Percentiles rank a stretch among this genome's conserved stretches.
phyloP scores from a whole-genome alignment of 129 eudicot species.

The Solidago caesia region DNA sequence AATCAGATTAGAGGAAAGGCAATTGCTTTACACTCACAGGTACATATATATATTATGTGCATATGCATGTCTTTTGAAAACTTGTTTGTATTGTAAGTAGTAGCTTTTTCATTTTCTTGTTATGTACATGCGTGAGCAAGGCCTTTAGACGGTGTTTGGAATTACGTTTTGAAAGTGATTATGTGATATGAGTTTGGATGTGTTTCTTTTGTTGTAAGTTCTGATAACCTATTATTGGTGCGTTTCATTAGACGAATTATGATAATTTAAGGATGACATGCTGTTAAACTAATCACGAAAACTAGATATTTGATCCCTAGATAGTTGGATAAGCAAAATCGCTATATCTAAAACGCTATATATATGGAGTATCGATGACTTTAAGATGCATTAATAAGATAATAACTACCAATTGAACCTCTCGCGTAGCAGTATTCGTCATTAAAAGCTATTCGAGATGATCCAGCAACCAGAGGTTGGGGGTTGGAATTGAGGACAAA shows the following conservation, averaged over 20 bases:
- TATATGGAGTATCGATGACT: too few species aligned
- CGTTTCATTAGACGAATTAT: background rate
- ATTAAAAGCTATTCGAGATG: too few species aligned
- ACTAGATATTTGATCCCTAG: background rate
- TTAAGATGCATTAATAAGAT: too few species aligned
- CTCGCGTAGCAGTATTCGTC: too few species aligned
- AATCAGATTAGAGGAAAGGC: conserved; percentile 98
- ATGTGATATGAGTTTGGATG: background rate
- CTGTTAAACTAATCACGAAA: background rate
- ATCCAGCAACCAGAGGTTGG: too few species aligned
- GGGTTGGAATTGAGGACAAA: too few species aligned
- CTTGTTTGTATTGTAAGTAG: conserved; percentile 9
- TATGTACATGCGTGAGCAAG: background rate
- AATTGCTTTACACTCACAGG: conserved; percentile 98
- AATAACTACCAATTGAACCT: too few species aligned
- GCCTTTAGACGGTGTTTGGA: background rate
- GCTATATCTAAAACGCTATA: too few species aligned
- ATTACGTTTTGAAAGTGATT: conserved; percentile 4
- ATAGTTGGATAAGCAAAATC: too few species aligned
- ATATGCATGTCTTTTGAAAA: background rate
- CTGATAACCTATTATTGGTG: background rate
- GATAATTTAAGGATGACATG: background rate
- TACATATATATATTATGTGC: conserved; percentile 13
- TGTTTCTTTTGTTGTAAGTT: background rate
- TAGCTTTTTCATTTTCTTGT: background rate